Conservation (phyloP, 2,329 filamentous ascomycete species). For the Exserohilum turcica region DNA sequence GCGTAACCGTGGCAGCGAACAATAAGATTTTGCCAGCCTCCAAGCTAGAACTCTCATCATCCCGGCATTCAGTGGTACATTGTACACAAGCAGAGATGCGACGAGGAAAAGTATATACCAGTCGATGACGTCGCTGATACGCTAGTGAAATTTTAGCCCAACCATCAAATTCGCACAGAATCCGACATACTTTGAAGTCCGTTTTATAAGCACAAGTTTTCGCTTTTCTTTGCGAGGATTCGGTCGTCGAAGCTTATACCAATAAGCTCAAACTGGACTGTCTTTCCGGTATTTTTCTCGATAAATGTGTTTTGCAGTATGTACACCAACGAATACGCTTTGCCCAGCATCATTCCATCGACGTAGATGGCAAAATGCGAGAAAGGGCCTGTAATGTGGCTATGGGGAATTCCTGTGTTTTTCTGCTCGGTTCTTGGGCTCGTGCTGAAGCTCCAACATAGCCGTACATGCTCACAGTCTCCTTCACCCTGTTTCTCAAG, state of each 20-base stretch:
- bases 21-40: neutral
- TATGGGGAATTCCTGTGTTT: slow-evolving; percentile 30
- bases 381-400: slow-evolving; percentile 43
- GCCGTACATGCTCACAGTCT: slow-evolving; percentile 27
- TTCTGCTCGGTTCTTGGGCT: neutral
- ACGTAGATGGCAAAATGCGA: slow-evolving; percentile 38
- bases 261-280: neutral
- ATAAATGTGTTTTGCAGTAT: slow-evolving; percentile 21
- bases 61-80: neutral
- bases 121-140: slow-evolving; percentile 12
- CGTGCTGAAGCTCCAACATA: slow-evolving; percentile 31
- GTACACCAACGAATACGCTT: slow-evolving; percentile 40
- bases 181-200: too few species aligned
- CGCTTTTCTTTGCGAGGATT: neutral
- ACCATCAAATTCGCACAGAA: neutral
- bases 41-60: slow-evolving; percentile 2
- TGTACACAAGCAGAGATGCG: neutral
- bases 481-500: slow-evolving; percentile 21
- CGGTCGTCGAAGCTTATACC: slow-evolving; percentile 8
- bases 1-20: neutral
- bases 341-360: slow-evolving; percentile 26
- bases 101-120: neutral
- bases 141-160: slow-evolving; percentile 4
- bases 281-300: neutral
- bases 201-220: too few species aligned